Evolutionary conservation across 1,284 basidiomycete species (phyloP).

Genomic region (Xerocomus minutiporus): DNA sequence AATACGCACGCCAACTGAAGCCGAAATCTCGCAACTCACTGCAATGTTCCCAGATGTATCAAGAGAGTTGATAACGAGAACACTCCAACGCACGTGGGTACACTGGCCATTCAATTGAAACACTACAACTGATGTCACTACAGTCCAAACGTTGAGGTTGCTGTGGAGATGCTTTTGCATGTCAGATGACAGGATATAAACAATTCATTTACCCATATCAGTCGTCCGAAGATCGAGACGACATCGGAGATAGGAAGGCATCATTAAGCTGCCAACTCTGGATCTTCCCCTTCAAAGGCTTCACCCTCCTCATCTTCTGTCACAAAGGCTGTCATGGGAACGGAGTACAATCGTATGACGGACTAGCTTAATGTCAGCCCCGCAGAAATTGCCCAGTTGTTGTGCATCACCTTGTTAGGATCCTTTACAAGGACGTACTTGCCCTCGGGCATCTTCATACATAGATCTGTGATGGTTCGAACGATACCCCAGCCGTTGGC

Average conservation of each 20-base stretch:
- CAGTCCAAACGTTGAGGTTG: slow-evolving; percentile 73
- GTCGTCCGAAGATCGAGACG: neutral
- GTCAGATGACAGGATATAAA: slow-evolving; percentile 26
- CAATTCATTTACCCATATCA: slow-evolving; percentile 4
- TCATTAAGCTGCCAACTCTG: slow-evolving; percentile 33
- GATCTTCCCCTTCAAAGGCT: slow-evolving; percentile 49
- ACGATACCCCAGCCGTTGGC: slow-evolving; percentile 99
- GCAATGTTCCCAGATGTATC: slow-evolving; percentile 81
- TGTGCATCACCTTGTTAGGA: slow-evolving; percentile 77
- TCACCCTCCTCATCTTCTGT: slow-evolving; percentile 57
- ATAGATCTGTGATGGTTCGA: slow-evolving; percentile 86
- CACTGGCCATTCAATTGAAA: neutral
- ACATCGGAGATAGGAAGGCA: slow-evolving; percentile 9
- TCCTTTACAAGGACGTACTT: slow-evolving; percentile 96
- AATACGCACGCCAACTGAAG: slow-evolving; percentile 66
- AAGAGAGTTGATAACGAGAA: slow-evolving; percentile 70
- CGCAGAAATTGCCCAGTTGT: slow-evolving; percentile 1
- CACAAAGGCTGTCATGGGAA: slow-evolving; percentile 83
- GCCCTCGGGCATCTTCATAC: slow-evolving; percentile 93
- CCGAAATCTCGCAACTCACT: slow-evolving; percentile 69
- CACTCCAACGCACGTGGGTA: slow-evolving; percentile 76
- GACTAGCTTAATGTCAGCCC: slow-evolving; percentile 49
- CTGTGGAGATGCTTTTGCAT: slow-evolving; percentile 73
- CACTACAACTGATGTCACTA: slow-evolving; percentile 2
- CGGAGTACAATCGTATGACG: slow-evolving; percentile 88